phyloP scores from a whole-genome alignment of 2,329 filamentous ascomycete species.

The Aspergillus tamarii region DNA sequence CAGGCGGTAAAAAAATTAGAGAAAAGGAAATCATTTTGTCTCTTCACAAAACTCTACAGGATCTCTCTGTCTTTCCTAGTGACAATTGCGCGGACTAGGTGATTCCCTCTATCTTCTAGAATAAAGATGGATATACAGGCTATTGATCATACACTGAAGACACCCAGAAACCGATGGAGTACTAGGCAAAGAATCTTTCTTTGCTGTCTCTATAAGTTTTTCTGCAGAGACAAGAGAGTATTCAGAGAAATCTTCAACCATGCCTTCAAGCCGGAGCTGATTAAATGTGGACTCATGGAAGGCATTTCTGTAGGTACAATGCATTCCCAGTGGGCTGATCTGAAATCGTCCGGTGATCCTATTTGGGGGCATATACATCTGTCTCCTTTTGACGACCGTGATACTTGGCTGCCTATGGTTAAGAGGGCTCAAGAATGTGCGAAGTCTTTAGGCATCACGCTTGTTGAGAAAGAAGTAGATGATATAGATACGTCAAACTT shows the following conservation, averaged over 20 bases:
- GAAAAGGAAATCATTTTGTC: not conserved
- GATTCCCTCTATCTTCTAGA: not conserved
- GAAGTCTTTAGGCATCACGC: not conserved
- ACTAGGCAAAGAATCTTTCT: constrained; percentile 22
- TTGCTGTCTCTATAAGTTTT: constrained; percentile 33
- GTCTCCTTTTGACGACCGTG: constrained; percentile 21
- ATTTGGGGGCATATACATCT: constrained; percentile 31
- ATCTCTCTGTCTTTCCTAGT: not conserved
- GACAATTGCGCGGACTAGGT: no score
- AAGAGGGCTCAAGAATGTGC: constrained; percentile 20
- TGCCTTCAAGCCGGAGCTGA: constrained; percentile 26
- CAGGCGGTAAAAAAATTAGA: not conserved
- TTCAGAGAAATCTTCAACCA: constrained; percentile 32
- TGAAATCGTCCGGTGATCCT: constrained; percentile 19
- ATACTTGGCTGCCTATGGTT: constrained; percentile 19
- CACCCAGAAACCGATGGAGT: constrained; percentile 22
- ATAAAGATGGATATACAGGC: constrained; percentile 5
- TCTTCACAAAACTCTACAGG: not conserved
- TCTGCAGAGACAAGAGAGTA: constrained; percentile 8
- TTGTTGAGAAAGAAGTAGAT: constrained; percentile 17
- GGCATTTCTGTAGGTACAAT: constrained; percentile 17
- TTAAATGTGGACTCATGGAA: constrained; percentile 21
- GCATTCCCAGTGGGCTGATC: constrained; percentile 26
- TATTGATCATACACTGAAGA: constrained; percentile 1
- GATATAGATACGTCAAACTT: constrained; percentile 15